Evolutionary conservation across 345 rosid species (phyloP).

Genomic region (Eucalyptus tenuipes): DNA sequence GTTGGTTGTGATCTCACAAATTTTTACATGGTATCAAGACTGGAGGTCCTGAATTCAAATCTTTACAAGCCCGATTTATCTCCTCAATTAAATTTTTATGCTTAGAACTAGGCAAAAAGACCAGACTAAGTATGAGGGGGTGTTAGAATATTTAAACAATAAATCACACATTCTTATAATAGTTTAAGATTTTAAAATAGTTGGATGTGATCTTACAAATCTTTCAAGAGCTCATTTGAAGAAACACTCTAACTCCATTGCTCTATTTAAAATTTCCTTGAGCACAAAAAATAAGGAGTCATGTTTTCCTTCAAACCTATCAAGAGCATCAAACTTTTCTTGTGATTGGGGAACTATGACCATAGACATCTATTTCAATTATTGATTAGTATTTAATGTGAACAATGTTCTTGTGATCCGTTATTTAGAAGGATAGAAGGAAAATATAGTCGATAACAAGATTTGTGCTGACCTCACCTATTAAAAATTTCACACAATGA

Average conservation of each 20-base stretch:
- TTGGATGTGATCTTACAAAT: no score
- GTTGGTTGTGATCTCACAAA: no score
- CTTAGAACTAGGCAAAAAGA: no score
- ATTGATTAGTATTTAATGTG: background rate
- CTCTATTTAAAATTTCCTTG: background rate
- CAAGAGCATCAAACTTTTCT: no score
- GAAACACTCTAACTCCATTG: background rate
- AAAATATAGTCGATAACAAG: background rate
- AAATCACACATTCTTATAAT: no score
- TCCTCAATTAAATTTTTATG: no score
- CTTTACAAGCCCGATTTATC: no score
- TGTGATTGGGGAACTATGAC: background rate
- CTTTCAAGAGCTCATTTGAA: background rate
- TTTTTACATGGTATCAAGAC: no score
- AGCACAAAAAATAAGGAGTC: background rate
- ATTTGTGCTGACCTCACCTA: background rate
- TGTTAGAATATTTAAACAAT: no score
- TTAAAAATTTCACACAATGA: background rate
- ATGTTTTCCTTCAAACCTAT: background rate
- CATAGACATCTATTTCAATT: background rate
- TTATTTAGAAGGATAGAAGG: background rate
- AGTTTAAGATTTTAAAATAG: no score
- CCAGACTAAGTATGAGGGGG: no score
- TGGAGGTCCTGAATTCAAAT: no score
- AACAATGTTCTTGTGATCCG: background rate